Percentiles rank a stretch among this genome's conserved stretches.
phyloP scores from a whole-genome alignment of 306 rosid species.

The Hippophae rhamnoides region DNA sequence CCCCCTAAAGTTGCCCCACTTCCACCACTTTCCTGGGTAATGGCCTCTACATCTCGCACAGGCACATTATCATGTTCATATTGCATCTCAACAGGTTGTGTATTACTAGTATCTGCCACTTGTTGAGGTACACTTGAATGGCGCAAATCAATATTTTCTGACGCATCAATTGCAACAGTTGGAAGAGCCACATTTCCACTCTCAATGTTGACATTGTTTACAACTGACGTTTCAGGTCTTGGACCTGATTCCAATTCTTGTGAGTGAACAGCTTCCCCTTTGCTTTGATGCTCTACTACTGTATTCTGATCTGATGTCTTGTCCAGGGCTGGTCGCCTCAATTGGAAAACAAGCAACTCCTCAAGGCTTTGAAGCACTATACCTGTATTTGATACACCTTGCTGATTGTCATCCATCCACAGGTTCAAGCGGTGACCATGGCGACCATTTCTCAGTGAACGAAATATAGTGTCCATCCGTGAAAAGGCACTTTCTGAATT shows the following conservation, averaged over 20 bases:
- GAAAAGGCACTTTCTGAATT: slow-evolving; percentile 49
- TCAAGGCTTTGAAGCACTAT: slow-evolving; percentile 79
- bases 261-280: slow-evolving; percentile 37
- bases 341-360: slow-evolving; percentile 77
- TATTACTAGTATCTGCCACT: slow-evolving; percentile 29
- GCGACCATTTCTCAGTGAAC: slow-evolving; percentile 88
- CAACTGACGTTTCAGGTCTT: slow-evolving; percentile 41
- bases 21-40: slow-evolving; percentile 94
- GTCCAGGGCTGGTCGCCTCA: slow-evolving; percentile 61
- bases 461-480: slow-evolving; percentile 73
- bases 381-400: slow-evolving; percentile 58
- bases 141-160: slow-evolving; percentile 30
- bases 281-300: slow-evolving; percentile 33
- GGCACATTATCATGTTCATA: slow-evolving; percentile 68
- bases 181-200: slow-evolving; percentile 26
- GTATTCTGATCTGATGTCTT: slow-evolving; percentile 42
- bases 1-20: slow-evolving; percentile 98
- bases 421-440: slow-evolving; percentile 81
- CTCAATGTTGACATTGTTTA: slow-evolving; percentile 40
- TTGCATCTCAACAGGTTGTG: slow-evolving; percentile 73
- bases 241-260: slow-evolving; percentile 38
- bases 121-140: slow-evolving; percentile 43
- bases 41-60: slow-evolving; percentile 89
- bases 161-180: slow-evolving; percentile 23
- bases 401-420: slow-evolving; percentile 78